Evolutionary conservation across 257 asterid genomes (phyloP).

Genomic region (Cinchona pubescens): DNA sequence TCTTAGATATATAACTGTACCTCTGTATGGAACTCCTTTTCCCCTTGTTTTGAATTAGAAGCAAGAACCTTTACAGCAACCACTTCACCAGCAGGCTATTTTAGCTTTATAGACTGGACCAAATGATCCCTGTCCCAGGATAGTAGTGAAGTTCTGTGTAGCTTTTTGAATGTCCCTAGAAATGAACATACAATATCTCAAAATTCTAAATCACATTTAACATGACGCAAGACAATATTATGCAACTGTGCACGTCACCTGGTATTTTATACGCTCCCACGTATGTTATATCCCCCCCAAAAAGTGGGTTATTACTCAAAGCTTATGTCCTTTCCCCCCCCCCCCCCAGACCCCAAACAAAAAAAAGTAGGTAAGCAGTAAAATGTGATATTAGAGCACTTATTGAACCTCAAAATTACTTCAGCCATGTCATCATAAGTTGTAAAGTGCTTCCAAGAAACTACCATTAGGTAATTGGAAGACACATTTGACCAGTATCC

Average conservation of each 20-base stretch:
- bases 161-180: slow-evolving; percentile 91
- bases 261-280: neutral
- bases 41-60: slow-evolving; percentile 95
- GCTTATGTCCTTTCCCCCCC: neutral
- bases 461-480: neutral
- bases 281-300: neutral
- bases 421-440: neutral
- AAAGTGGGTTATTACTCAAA: neutral
- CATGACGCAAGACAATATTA: neutral
- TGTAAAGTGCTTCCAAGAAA: neutral
- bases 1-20: slow-evolving; percentile 25
- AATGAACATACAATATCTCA: slow-evolving; percentile 16
- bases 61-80: slow-evolving; percentile 98
- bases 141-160: slow-evolving; percentile 77
- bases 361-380: neutral
- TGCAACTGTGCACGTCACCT: neutral
- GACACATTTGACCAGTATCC: neutral
- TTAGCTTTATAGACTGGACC: slow-evolving; percentile 95
- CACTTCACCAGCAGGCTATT: slow-evolving; percentile 74
- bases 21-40: slow-evolving; percentile 92
- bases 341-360: too few relatives aligned
- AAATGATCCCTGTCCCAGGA: slow-evolving; percentile 93
- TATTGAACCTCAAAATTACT: neutral
- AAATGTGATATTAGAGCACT: neutral
- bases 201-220: neutral